phyloP scores from a whole-genome alignment of 2,329 filamentous ascomycete species.

The Arthrobotrys megalospora region DNA sequence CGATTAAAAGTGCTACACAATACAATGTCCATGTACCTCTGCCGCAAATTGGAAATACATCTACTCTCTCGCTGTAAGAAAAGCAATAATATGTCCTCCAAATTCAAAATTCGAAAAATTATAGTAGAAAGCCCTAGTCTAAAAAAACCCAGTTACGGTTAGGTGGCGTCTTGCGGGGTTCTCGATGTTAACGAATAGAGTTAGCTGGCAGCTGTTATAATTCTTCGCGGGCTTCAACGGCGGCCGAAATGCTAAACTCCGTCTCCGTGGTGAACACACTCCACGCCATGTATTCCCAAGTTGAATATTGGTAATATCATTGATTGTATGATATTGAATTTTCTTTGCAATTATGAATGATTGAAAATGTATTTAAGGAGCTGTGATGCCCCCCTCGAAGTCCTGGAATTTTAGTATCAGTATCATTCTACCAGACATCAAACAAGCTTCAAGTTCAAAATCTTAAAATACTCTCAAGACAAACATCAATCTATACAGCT shows the following conservation, averaged over 20 bases:
- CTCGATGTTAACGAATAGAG: constrained; percentile 2
- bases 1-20: too few species aligned
- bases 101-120: too few species aligned
- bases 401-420: constrained; percentile 10
- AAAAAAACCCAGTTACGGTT: neutral
- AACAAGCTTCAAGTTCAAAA: neutral
- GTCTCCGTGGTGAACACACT: neutral
- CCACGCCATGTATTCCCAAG: neutral
- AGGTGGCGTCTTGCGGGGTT: neutral
- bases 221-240: neutral
- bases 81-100: too few species aligned
- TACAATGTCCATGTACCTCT: too few species aligned
- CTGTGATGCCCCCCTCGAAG: neutral
- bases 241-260: constrained; percentile 43
- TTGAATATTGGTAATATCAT: neutral
- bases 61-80: too few species aligned
- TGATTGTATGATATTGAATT: neutral
- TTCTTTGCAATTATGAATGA: neutral
- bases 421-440: neutral
- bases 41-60: too few species aligned
- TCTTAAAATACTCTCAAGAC: neutral
- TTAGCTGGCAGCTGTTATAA: neutral
- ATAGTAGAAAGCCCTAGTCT: neutral
- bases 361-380: constrained; percentile 49
- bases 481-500: neutral